phyloP scores from a whole-genome alignment of 2,329 filamentous ascomycete genomes.

The Phyllachora maydis region DNA sequence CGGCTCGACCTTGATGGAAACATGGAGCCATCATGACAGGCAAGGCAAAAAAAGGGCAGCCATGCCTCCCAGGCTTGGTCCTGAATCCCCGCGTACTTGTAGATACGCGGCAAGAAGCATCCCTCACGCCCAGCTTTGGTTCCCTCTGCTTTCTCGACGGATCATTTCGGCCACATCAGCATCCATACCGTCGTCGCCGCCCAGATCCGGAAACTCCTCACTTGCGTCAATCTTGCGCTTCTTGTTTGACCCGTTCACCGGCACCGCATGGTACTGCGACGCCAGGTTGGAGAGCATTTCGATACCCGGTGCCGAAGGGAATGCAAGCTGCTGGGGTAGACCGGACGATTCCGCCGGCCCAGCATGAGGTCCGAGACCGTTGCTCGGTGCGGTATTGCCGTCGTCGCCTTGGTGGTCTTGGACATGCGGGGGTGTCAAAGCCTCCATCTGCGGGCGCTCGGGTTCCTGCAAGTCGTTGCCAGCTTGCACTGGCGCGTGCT shows the following conservation, averaged over 20 bases:
- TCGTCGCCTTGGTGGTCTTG: slow-evolving; percentile 16
- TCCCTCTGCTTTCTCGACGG: slow-evolving; percentile 18
- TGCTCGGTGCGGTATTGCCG: slow-evolving; percentile 4
- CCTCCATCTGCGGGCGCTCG: slow-evolving; percentile 64
- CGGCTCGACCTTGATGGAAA: no score
- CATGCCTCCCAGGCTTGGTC: no score
- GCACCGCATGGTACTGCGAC: slow-evolving; percentile 25
- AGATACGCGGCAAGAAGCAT: no score
- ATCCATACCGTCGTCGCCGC: slow-evolving; percentile 31
- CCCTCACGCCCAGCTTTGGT: slow-evolving; percentile 3
- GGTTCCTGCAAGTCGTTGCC: slow-evolving; percentile 32
- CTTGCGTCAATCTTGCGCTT: slow-evolving; percentile 29
- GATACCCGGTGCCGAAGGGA: slow-evolving; percentile 12
- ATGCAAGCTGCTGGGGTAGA: slow-evolving; percentile 4
- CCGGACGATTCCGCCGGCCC: slow-evolving; percentile 5
- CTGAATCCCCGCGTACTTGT: no score
- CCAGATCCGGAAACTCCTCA: slow-evolving; percentile 31
- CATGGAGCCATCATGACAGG: no score
- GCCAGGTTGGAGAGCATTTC: slow-evolving; percentile 19
- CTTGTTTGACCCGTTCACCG: slow-evolving; percentile 34
- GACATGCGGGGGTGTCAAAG: slow-evolving; percentile 56
- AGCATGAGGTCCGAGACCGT: no score
- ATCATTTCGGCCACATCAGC: slow-evolving; percentile 35
- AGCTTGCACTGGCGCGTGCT: slow-evolving; percentile 24
- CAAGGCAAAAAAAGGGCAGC: no score